Evolutionary conservation across 129 eudicot genomes (phyloP), one percentile per base, ranked within the genome.

Genomic region (Artemisia tridentata): DNA sequence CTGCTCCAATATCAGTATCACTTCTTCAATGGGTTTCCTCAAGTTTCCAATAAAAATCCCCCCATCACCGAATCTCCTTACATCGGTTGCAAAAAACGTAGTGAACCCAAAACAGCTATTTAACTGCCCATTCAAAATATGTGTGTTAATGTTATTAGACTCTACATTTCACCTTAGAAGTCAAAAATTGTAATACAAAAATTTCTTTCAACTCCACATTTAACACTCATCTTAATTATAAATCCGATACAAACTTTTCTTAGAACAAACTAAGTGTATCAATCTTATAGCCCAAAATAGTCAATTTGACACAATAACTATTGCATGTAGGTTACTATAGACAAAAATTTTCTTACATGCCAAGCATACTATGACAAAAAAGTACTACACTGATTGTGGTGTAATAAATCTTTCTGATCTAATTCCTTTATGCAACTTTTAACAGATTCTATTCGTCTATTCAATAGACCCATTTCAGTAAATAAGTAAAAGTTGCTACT

Each of bases 51-150:
- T 82, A 56, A 95, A 95, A 19, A 95, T 90, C 18, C 97, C 99
- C 11, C 99, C 99, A 59, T 95, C 99, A 11, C 99, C 99, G 65
- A 95, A 95, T 85, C 99, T 82, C 80, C 99, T 76, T 43, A 84
- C 99, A 75, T 95, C 99, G 3, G 96, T 95, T 0, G 96, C 93
- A 23, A 95, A 95, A 71, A 95, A 95, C 13, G 99, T 90, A 77
- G 84, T 89, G 38, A 89, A 95, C 63, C 99, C 97, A n/a, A 95
- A 95, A 82, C 97, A 90, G 65, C 83, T 80, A 80, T 73, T 95
- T 72, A 90, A 80, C 99, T 95, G 97, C 79, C 79, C 73, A 74
- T 74, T 47, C 59, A 75, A 75, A 23, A 46, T 47, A 23, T 74
- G 16, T 46, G n/a, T 1, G 0, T 68, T 48, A 53, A 34, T 63